phyloP scores from a whole-genome alignment of 108 stramenopile species.

The Skeletonema tropicum region DNA sequence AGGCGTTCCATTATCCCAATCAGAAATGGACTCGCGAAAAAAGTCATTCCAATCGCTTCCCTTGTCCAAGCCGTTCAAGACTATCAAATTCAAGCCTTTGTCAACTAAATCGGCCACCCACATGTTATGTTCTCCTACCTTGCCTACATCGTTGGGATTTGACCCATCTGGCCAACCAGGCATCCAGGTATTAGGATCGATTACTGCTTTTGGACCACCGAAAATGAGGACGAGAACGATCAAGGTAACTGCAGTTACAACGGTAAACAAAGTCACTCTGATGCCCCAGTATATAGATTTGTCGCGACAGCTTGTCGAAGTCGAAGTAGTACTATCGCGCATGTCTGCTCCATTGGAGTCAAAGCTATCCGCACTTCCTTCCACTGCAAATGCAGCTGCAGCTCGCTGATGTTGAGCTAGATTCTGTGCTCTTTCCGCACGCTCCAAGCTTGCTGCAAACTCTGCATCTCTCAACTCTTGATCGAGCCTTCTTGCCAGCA shows the following conservation, averaged over 20 bases:
- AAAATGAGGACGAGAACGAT: constrained; percentile 18
- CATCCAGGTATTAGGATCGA: constrained; percentile 47
- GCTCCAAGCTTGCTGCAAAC: constrained; percentile 36
- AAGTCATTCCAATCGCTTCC: constrained; percentile 55
- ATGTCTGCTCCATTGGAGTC: background rate
- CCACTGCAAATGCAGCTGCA: background rate
- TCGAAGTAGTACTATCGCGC: no score
- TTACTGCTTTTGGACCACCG: constrained; percentile 15
- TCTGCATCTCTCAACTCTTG: constrained; percentile 63
- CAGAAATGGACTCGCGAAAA: constrained; percentile 52
- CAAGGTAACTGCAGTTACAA: constrained; percentile 11
- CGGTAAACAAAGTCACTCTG: background rate
- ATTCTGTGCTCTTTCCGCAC: constrained; percentile 8
- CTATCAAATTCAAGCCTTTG: constrained; percentile 65
- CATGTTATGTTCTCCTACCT: constrained; percentile 41
- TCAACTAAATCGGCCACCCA: constrained; percentile 23
- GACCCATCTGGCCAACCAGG: constrained; percentile 47
- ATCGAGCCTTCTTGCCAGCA: constrained; percentile 48
- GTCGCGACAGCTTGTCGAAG: constrained; percentile 11
- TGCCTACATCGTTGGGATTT: constrained; percentile 49
- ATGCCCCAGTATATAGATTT: constrained; percentile 18
- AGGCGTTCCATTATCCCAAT: constrained; percentile 81
- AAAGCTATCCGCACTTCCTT: background rate
- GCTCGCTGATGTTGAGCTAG: background rate
- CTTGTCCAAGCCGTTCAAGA: constrained; percentile 66